Percentiles rank a stretch among this genome's conserved stretches.
phyloP scores from a whole-genome alignment of 805 yeast genomes.

The Wickerhamiella occidentalis region DNA sequence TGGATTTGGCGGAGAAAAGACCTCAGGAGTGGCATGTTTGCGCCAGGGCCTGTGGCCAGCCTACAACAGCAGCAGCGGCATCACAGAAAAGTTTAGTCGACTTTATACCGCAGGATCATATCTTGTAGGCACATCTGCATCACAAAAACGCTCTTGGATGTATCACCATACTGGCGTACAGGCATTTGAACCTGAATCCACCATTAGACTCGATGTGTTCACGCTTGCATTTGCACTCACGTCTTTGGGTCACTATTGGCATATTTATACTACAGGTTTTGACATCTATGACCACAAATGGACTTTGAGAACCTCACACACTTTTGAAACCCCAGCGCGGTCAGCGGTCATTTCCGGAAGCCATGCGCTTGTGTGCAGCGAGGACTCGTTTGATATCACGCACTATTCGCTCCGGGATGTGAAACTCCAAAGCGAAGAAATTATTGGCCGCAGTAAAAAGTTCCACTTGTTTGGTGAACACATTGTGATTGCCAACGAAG shows the following conservation, averaged over 20 bases:
- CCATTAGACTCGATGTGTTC: neutral
- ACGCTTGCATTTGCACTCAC: slow-evolving; percentile 1
- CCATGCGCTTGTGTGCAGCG: slow-evolving; percentile 3
- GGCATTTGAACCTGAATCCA: neutral
- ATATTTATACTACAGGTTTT: slow-evolving; percentile 5
- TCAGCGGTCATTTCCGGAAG: slow-evolving; percentile 2
- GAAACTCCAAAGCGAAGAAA: neutral
- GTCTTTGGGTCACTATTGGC: neutral
- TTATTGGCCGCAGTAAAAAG: neutral
- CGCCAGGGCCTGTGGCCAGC: slow-evolving; percentile 7
- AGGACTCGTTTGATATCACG: neutral
- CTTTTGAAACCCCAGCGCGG: neutral
- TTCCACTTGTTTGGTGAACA: slow-evolving; percentile 4
- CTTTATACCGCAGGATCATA: neutral
- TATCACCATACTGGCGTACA: neutral
- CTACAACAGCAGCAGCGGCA: neutral
- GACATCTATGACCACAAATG: slow-evolving; percentile 4
- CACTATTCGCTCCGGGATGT: neutral
- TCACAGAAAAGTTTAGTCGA: slow-evolving; percentile 2
- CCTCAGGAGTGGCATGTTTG: slow-evolving; percentile 1
- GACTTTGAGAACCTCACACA: neutral
- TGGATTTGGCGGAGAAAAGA: neutral
- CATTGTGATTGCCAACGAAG: slow-evolving; percentile 1
- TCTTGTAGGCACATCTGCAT: neutral
- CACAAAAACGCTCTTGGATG: neutral